Percentiles rank a stretch among this genome's conserved stretches.
phyloP scores from a whole-genome alignment of 1,284 basidiomycete species.

The Prillingera fragicola region DNA sequence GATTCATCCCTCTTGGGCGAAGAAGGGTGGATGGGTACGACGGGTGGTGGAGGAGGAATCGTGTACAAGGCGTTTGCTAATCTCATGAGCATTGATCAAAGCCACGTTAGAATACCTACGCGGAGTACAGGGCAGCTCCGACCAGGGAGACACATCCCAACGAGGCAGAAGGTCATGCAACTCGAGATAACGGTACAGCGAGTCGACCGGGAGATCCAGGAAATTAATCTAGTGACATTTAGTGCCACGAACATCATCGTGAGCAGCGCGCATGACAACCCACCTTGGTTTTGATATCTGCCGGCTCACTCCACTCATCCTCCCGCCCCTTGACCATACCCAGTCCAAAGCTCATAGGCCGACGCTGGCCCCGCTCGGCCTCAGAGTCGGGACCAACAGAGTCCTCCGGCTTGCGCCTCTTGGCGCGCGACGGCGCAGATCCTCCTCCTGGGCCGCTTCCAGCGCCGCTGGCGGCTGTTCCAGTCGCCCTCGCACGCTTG shows the following conservation, averaged over 20 bases:
- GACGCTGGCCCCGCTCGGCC: conserved; percentile 2
- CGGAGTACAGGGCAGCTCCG: conserved; percentile 39
- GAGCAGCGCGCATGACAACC: conserved; percentile 5
- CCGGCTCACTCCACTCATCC: conserved; percentile 35
- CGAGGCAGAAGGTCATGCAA: conserved; percentile 38
- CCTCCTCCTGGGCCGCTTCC: conserved; percentile 3
- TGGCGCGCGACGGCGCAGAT: conserved; percentile 17
- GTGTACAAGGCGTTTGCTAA: conserved; percentile 36
- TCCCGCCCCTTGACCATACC: conserved; percentile 31
- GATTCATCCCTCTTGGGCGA: conserved; percentile 7
- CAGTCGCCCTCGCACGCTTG: conserved; percentile 11
- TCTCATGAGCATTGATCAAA: background rate
- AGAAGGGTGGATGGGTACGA: conserved; percentile 12
- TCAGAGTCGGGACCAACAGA: conserved; percentile 14
- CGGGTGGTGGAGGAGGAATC: conserved; percentile 20
- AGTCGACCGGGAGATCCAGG: conserved; percentile 37
- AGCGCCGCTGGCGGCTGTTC: conserved; percentile 1
- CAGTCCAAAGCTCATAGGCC: conserved; percentile 14
- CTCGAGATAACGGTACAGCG: conserved; percentile 41
- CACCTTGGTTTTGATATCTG: conserved; percentile 41
- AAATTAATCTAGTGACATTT: conserved; percentile 47
- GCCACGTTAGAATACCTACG: conserved; percentile 23
- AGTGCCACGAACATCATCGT: background rate
- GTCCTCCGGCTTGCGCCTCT: conserved; percentile 37
- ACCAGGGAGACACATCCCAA: conserved; percentile 44